Evolutionary conservation across 116 monocot genomes (phyloP), one percentile per base, ranked within the genome.

Genomic region (Posidonia oceanica): DNA sequence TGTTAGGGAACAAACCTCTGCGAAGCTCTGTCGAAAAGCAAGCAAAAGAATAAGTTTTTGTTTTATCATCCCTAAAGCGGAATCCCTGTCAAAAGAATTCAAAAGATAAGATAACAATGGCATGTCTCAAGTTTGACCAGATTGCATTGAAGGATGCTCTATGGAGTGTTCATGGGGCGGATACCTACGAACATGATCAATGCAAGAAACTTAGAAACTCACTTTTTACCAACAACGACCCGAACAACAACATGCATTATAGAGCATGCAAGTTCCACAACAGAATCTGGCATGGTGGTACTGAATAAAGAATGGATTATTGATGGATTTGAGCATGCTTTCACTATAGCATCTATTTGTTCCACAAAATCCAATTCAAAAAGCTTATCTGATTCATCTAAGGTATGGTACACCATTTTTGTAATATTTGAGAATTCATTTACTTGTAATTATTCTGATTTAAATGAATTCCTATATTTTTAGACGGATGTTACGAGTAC

Each of bases 331-430:
- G 97, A 97, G 66, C 97, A 97, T 44, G 87, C 92, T 84, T 92
- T 89, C 2, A 92, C 87, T 36, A 97, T 78, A 39, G 77, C 77
- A 84, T 97, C 97, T 61, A 92, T 92, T 80, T 92, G 89, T 56
- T 89, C 83, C 2, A 92, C 85, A 68, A 89, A 92, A 44, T 89
- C 92, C 59, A 97, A 83, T 79, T 97, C 89, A 78, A 97, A 97
- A 29, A 97, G 79, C 77, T 97, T 97, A 78, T 92, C 97, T 52
- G 93, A 87, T 80, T 97, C 97, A 85, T 97, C 97, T 80, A 97
- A 82, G 16, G 92, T 80, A n/a, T 92, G 85, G 71, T 82, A 87
- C 61, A 89, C 87, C 74, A 97, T 92, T 71, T n/a, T n/a, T n/a
- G n/a, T n/a, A n/a, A n/a, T n/a, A n/a, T n/a, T n/a, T n/a, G n/a